phyloP scores from a whole-genome alignment of 768 basidiomycete species.

The Nevesoporus exiguus region DNA sequence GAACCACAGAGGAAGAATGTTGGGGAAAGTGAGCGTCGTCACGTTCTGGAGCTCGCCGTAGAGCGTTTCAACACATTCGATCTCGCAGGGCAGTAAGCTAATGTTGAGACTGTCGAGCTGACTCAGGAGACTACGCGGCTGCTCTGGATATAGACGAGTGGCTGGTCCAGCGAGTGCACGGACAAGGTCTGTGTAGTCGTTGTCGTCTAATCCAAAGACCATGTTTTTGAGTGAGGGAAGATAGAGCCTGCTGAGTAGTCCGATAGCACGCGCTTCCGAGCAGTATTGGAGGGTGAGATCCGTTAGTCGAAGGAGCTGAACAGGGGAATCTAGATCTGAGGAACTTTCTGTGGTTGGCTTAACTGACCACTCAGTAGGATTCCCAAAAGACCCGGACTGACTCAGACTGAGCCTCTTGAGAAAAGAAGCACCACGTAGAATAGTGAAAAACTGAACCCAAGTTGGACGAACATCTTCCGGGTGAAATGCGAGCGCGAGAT shows the following conservation, averaged over 20 bases:
- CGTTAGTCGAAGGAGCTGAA: slow-evolving; percentile 8
- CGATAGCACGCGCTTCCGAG: no score
- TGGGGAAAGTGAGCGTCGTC: slow-evolving; percentile 19
- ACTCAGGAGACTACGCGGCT: background rate
- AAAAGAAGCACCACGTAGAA: background rate
- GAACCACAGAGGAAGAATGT: slow-evolving; percentile 34
- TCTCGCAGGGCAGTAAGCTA: background rate
- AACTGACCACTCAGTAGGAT: background rate
- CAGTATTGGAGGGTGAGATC: no score
- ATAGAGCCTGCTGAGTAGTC: no score
- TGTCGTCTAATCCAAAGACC: no score
- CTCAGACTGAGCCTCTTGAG: background rate
- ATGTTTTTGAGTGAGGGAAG: no score
- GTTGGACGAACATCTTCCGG: background rate
- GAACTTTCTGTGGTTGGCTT: slow-evolving; percentile 8
- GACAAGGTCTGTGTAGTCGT: no score
- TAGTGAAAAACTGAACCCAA: background rate
- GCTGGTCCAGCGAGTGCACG: background rate
- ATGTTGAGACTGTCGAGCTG: background rate
- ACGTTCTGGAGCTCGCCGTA: background rate
- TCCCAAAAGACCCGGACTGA: background rate
- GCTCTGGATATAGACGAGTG: background rate
- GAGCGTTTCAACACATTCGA: background rate
- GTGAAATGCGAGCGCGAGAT: background rate
- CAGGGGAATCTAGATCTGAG: slow-evolving; percentile 28